A percentile compares a stretch with the other conserved stretches of the same genome.
These are phyloP conservation scores for Naganishia liquefaciens DNA, from an alignment of 1,284 basidiomycete species.

Conservation along the genomic window DNA sequence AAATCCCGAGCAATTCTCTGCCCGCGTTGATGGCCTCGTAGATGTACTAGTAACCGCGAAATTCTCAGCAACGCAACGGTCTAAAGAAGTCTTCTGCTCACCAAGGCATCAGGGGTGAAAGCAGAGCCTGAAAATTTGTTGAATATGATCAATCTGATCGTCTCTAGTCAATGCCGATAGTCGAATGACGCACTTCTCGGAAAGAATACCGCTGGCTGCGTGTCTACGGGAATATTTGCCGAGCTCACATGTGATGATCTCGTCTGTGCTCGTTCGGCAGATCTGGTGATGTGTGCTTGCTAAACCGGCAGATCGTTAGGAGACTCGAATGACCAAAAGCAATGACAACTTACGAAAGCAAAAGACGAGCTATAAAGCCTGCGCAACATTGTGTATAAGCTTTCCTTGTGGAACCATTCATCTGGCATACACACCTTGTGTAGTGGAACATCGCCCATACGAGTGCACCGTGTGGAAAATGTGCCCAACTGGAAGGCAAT, in stretches of 20 bases:
- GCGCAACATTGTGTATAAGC: background rate
- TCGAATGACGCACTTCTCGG: slow-evolving; percentile 41
- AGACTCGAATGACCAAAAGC: background rate
- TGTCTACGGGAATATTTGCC: slow-evolving; percentile 34
- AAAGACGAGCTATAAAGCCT: slow-evolving; percentile 53
- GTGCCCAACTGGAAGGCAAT: slow-evolving; percentile 38
- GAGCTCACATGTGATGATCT: slow-evolving; percentile 36
- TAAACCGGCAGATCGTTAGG: slow-evolving; percentile 21
- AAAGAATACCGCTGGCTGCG: slow-evolving; percentile 45
- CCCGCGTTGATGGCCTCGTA: slow-evolving; percentile 52
- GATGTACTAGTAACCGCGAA: slow-evolving; percentile 42
- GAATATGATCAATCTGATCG: background rate
- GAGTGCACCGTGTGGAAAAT: slow-evolving; percentile 46
- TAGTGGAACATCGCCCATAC: slow-evolving; percentile 52
- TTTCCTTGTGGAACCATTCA: background rate
- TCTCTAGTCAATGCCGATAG: background rate
- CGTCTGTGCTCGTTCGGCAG: slow-evolving; percentile 48
- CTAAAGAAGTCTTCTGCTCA: background rate
- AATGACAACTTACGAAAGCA: slow-evolving; percentile 47
- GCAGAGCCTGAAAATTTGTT: slow-evolving; percentile 36
- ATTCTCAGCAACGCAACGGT: background rate
- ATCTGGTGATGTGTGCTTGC: slow-evolving; percentile 54
- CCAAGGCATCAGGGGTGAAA: slow-evolving; percentile 46
- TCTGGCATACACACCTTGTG: slow-evolving; percentile 28
- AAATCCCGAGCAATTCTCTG: slow-evolving; percentile 49